Evolutionary conservation across 805 yeast genomes (phyloP).

Genomic region (Blastobotrys peoriensis): DNA sequence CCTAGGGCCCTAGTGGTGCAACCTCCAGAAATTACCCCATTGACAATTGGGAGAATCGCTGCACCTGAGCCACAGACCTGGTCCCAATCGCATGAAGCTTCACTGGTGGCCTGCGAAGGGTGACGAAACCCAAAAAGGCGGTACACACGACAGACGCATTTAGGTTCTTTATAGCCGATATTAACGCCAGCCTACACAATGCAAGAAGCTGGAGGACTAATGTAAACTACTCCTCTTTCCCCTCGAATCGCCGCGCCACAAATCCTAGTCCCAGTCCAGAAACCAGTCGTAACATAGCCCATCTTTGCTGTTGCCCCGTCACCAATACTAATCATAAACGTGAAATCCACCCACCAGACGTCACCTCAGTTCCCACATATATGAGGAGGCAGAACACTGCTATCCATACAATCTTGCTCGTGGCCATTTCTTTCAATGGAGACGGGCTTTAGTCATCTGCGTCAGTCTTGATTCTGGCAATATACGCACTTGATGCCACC

Average conservation of each 20-base stretch:
- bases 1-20: constrained; percentile 23
- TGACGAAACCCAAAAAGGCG: constrained; percentile 50
- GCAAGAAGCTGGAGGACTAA: constrained; percentile 31
- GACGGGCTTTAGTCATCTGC: constrained; percentile 4
- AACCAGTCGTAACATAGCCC: constrained; percentile 63
- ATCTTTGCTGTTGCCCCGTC: constrained; percentile 41
- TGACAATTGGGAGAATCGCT: constrained; percentile 62
- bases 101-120: constrained; percentile 56
- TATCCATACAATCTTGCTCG: constrained; percentile 30
- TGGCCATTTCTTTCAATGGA: no score
- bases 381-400: constrained; percentile 50
- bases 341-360: constrained; percentile 66
- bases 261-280: constrained; percentile 52
- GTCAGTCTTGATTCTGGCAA: no score
- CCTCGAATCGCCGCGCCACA: constrained; percentile 29
- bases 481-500: constrained; percentile 18
- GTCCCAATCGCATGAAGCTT: constrained; percentile 58
- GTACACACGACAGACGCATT: constrained; percentile 42
- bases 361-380: constrained; percentile 65
- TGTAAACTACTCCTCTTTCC: constrained; percentile 13
- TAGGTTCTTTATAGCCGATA: constrained; percentile 45
- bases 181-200: constrained; percentile 34
- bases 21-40: constrained; percentile 43
- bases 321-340: constrained; percentile 52
- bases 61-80: constrained; percentile 73